These are phyloP conservation scores for Medicago lupulina DNA, from an alignment of 306 rosid genomes.

Conservation along the genomic window DNA sequence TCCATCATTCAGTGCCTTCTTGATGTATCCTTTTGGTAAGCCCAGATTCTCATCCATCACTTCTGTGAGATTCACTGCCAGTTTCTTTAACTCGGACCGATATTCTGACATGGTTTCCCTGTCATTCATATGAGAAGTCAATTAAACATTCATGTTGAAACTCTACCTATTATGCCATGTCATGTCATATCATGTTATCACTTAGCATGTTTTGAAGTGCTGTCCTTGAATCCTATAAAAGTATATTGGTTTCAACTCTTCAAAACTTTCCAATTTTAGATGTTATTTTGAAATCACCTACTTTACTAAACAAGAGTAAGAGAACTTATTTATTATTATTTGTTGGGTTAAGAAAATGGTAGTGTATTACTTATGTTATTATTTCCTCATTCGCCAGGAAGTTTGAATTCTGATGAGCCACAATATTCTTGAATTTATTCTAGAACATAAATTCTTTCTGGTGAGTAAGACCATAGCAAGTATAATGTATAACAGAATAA, in stretches of 20 bases:
- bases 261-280: constrained; percentile 10
- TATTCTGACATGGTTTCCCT: constrained; percentile 90
- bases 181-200: constrained; percentile 15
- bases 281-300: constrained; percentile 4
- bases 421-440: no score
- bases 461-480: neutral
- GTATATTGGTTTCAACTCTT: constrained; percentile 13
- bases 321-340: no score
- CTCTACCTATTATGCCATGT: constrained; percentile 24
- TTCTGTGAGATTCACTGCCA: constrained; percentile 75
- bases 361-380: neutral
- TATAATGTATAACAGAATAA: neutral
- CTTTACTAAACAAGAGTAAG: constrained; percentile 7
- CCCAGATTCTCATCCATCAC: constrained; percentile 96
- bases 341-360: neutral
- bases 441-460: neutral
- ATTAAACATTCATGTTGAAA: constrained; percentile 34
- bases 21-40: constrained; percentile 68
- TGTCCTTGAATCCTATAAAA: neutral
- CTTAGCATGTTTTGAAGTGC: constrained; percentile 22
- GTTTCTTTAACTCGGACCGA: constrained; percentile 67
- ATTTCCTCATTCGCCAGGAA: neutral
- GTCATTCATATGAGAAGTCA: constrained; percentile 36
- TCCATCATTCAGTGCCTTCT: constrained; percentile 75
- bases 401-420: neutral